These are phyloP conservation scores for Sideroxylon spinosum DNA, from an alignment of 179 eudicot genomes.

Conservation along the genomic window DNA sequence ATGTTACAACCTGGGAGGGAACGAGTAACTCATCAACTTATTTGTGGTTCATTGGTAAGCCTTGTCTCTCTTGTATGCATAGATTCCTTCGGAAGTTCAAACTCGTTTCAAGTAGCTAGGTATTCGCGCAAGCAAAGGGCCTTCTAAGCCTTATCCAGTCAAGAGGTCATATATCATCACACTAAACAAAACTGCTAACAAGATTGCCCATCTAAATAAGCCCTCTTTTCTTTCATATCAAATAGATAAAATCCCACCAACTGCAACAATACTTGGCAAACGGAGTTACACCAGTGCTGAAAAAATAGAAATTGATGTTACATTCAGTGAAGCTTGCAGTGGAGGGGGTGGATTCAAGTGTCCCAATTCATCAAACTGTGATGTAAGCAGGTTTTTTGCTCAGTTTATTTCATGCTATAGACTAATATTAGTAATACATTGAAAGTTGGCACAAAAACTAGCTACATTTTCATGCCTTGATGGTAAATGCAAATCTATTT, in stretches of 20 bases:
- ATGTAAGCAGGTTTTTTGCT: conserved; percentile 8
- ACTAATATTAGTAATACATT: not conserved
- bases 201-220: not conserved
- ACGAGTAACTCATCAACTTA: conserved; percentile 8
- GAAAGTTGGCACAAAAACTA: not conserved
- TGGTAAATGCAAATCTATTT: not conserved
- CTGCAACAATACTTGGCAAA: conserved; percentile 14
- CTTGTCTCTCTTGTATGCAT: not conserved
- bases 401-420: not conserved
- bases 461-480: not conserved
- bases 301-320: not conserved
- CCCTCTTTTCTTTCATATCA: not conserved
- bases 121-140: not conserved
- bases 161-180: not conserved
- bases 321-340: conserved; percentile 16
- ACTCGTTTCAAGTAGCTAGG: not conserved
- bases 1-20: not conserved
- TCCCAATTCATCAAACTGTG: conserved; percentile 13
- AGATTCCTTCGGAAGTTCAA: not conserved
- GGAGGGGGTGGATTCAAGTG: conserved; percentile 14
- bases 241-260: conserved; percentile 14
- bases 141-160: not conserved
- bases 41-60: conserved; percentile 18
- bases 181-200: not conserved
- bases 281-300: conserved; percentile 12